Percentiles rank a stretch among this genome's conserved stretches.
Evolutionary conservation across 805 yeast species (phyloP).

Genomic region (Candida nanaspora): DNA sequence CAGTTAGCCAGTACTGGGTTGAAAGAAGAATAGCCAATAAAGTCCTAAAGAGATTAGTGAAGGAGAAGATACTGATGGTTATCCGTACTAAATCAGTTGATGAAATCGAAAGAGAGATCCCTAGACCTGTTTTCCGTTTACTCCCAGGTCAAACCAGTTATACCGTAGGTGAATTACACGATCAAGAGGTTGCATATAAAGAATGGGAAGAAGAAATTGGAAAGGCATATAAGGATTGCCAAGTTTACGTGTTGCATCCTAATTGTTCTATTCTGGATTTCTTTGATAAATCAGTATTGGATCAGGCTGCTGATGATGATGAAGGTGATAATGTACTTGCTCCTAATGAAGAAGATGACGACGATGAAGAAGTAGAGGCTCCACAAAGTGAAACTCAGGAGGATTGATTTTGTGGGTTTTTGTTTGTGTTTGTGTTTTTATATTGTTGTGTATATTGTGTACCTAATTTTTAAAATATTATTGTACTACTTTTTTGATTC

Average conservation of each 20-base stretch:
- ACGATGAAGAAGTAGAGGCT: conserved; percentile 18
- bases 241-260: conserved; percentile 62
- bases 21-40: conserved; percentile 70
- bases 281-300: conserved; percentile 30
- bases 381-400: conserved; percentile 4
- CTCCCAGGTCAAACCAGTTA: conserved; percentile 16
- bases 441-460: neutral
- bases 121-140: conserved; percentile 1
- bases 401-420: neutral
- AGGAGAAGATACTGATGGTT: conserved; percentile 76
- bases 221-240: conserved; percentile 19
- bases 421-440: neutral
- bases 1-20: conserved; percentile 62
- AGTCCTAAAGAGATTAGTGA: conserved; percentile 75
- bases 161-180: conserved; percentile 9
- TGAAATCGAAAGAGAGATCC: conserved; percentile 26
- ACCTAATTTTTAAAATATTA: neutral
- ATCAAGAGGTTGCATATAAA: conserved; percentile 15
- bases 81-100: conserved; percentile 39
- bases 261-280: conserved; percentile 74
- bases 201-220: conserved; percentile 15
- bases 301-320: conserved; percentile 22
- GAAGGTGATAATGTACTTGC: conserved; percentile 42
- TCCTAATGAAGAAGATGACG: conserved; percentile 22
- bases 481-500: too few relatives aligned